Conservation (phyloP, 75 land plant species). For the Picea glauca region DNA sequence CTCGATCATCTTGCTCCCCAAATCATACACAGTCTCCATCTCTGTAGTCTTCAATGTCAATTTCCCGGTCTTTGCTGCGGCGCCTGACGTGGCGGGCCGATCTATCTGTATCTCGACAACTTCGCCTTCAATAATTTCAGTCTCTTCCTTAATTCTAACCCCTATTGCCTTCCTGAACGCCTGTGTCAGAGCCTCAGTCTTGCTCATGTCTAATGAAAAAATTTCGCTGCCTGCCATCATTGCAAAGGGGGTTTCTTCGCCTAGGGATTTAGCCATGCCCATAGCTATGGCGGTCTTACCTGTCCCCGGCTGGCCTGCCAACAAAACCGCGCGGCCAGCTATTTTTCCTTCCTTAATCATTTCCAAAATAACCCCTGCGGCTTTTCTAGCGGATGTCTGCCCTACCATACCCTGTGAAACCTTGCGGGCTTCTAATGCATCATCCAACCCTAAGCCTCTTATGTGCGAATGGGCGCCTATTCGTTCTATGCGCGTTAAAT, state of each 20-base stretch:
- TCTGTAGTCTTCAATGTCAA: conserved; percentile 93
- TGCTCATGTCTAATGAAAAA: conserved; percentile 90
- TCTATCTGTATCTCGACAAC: conserved; percentile 95
- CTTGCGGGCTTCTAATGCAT: conserved; percentile 72
- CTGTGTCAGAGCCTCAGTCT: conserved; percentile 94
- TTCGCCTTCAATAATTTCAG: conserved; percentile 94
- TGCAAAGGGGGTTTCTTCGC: conserved; percentile 94
- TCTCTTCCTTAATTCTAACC: conserved; percentile 67
- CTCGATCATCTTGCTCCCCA: conserved; percentile 95
- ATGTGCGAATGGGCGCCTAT: conserved; percentile 99
- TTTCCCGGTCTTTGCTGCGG: conserved; percentile 90
- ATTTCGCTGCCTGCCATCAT: conserved; percentile 89
- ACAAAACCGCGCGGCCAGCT: conserved; percentile 84
- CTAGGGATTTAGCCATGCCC: conserved; percentile 97
- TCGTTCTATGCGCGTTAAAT: conserved; percentile 86
- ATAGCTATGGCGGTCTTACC: conserved; percentile 99
- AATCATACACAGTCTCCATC: conserved; percentile 96
- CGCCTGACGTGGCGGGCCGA: conserved; percentile 65
- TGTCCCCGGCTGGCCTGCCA: conserved; percentile 97
- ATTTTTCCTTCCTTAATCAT: conserved; percentile 85
- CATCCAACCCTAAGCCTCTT: conserved; percentile 90
- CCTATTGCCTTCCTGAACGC: conserved; percentile 34
- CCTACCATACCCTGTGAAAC: conserved; percentile 98
- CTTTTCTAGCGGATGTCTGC: conserved; percentile 77
- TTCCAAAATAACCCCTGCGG: conserved; percentile 86